Evolutionary conservation across 2,329 filamentous ascomycete genomes (phyloP).

Genomic region (Arthrobotrys sphaeroides): DNA sequence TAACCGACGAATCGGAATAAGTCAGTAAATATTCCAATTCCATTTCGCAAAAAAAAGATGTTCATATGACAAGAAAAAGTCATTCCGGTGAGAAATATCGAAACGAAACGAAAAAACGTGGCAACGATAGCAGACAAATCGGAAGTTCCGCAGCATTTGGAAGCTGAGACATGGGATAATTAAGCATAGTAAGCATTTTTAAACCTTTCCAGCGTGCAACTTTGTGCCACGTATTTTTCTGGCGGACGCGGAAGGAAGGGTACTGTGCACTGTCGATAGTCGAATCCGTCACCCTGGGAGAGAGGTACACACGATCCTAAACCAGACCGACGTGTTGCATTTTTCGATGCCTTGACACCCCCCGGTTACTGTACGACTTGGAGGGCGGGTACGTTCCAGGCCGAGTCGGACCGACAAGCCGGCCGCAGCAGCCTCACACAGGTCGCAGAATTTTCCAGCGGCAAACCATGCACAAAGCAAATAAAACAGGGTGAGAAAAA

Average conservation of each 20-base stretch:
- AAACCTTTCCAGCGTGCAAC: constrained; percentile 5
- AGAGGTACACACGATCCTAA: constrained; percentile 3
- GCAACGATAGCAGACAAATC: constrained; percentile 17
- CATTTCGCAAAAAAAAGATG: constrained; percentile 61
- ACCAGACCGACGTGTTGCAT: constrained; percentile 27
- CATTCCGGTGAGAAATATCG: constrained; percentile 46
- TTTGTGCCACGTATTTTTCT: constrained; percentile 36
- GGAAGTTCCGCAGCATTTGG: not conserved
- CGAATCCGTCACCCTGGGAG: not conserved
- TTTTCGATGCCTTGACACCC: constrained; percentile 13
- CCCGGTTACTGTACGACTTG: constrained; percentile 6
- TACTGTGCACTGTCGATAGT: not conserved
- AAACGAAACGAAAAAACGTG: not conserved
- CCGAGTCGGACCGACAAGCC: constrained; percentile 52
- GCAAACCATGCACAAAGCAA: not conserved
- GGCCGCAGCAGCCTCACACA: constrained; percentile 17
- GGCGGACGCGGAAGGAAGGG: not conserved
- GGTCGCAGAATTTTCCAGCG: constrained; percentile 27
- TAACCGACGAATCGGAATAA: constrained; percentile 58
- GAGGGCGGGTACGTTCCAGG: constrained; percentile 17
- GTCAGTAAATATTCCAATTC: constrained; percentile 12
- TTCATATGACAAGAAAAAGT: constrained; percentile 55
- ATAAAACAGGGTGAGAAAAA: no score
- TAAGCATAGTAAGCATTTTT: not conserved
- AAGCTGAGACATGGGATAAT: not conserved